Conservation (phyloP, 2,329 filamentous ascomycete genomes). For the Chrysosporium queenslandicum region DNA sequence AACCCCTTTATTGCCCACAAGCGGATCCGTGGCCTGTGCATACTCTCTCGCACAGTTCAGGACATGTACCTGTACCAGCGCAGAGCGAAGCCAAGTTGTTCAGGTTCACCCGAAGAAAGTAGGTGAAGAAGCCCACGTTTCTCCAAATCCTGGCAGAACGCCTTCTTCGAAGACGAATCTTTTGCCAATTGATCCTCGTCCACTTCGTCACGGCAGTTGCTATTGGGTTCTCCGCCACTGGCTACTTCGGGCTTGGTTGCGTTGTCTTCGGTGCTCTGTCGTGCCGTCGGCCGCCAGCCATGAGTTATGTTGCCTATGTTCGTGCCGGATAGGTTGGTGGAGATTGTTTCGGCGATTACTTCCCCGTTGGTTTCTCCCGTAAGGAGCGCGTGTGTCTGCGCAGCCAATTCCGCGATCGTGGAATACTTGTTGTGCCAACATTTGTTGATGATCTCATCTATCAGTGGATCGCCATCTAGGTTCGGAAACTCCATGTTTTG, state of each 20-base stretch:
- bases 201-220: conserved; percentile 6
- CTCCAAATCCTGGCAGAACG: conserved; percentile 22
- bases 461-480: conserved; percentile 19
- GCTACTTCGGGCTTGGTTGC: not conserved
- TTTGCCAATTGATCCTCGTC: conserved; percentile 13
- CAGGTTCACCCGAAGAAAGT: conserved; percentile 16
- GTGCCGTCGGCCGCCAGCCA: not conserved
- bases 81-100: conserved; percentile 22
- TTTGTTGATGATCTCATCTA: conserved; percentile 20
- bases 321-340: not conserved
- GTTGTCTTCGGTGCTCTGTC: not conserved
- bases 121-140: conserved; percentile 21
- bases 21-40: too few species aligned
- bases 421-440: conserved; percentile 10
- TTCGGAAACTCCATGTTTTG: conserved; percentile 17
- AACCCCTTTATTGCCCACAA: too few species aligned
- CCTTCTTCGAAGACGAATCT: conserved; percentile 19
- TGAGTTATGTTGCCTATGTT: not conserved
- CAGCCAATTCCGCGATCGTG: conserved; percentile 4
- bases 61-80: not conserved
- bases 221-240: conserved; percentile 7
- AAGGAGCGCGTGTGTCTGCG: not conserved
- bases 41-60: not conserved
- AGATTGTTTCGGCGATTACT: not conserved
- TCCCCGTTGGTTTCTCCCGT: not conserved